Conservation (phyloP, 164 flowering plant genomes). For the Paratinospora sagittata region DNA sequence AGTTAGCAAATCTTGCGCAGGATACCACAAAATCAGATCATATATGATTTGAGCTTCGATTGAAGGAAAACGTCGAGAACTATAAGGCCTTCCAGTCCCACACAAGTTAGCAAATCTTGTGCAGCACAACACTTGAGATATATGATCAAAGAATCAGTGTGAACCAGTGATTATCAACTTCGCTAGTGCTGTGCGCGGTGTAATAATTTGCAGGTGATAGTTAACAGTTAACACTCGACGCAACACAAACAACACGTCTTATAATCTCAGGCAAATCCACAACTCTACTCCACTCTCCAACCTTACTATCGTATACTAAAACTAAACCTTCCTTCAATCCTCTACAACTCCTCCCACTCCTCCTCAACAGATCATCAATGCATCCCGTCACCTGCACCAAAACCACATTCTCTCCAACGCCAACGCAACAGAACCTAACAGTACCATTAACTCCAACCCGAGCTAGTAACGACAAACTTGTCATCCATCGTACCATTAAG, state of each 20-base stretch:
- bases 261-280: conserved; percentile 62
- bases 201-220: background rate
- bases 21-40: too few relatives aligned
- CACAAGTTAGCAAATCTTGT: too few relatives aligned
- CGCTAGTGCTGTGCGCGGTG: background rate
- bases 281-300: conserved; percentile 70
- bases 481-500: conserved; percentile 41
- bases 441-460: conserved; percentile 60
- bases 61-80: too few relatives aligned
- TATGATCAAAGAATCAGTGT: background rate
- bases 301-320: conserved; percentile 45
- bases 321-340: conserved; percentile 65
- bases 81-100: too few relatives aligned
- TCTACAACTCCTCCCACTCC: conserved; percentile 57
- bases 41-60: too few relatives aligned
- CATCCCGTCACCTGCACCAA: conserved; percentile 66
- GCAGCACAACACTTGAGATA: background rate
- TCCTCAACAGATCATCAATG: conserved; percentile 61
- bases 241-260: conserved; percentile 69
- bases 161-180: background rate
- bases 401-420: conserved; percentile 61
- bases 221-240: conserved; percentile 47
- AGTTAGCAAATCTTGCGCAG: too few relatives aligned
- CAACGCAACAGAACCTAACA: conserved; percentile 71
- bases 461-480: conserved; percentile 62